Percentiles rank a stretch among this genome's conserved stretches.
Conservation (phyloP, 129 eudicot species). For the Helichrysum umbraculigerum region DNA sequence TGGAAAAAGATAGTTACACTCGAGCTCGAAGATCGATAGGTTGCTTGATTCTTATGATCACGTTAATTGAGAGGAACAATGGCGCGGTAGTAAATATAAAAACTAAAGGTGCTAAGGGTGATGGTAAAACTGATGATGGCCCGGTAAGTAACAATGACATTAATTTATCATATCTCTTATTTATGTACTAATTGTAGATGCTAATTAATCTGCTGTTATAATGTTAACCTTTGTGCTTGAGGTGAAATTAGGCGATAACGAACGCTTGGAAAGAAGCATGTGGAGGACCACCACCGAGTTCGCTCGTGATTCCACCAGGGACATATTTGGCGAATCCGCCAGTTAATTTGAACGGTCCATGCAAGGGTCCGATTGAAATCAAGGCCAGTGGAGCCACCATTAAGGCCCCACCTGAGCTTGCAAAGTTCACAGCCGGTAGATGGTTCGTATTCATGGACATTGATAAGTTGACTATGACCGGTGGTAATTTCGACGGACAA, state of each 20-base stretch:
- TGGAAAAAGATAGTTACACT: conserved; percentile 11
- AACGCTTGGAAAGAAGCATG: conserved; percentile 38
- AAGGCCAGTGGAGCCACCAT: conserved; percentile 37
- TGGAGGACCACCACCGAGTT: conserved; percentile 26
- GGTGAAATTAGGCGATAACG: conserved; percentile 22
- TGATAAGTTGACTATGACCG: conserved; percentile 30
- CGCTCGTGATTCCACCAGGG: conserved; percentile 32
- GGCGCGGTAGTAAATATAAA: conserved; percentile 30
- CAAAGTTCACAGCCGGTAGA: conserved; percentile 10
- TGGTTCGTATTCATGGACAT: conserved; percentile 43
- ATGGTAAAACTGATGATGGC: conserved; percentile 43
- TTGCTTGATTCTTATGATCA: conserved; percentile 14
- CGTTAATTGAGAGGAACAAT: conserved; percentile 10
- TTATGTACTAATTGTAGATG: too few species aligned
- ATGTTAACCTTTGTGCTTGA: not conserved
- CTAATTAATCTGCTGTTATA: not conserved
- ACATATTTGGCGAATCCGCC: conserved; percentile 27
- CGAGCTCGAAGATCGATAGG: conserved; percentile 1
- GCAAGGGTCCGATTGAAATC: conserved; percentile 34
- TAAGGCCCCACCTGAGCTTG: conserved; percentile 39
- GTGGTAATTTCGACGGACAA: conserved; percentile 58
- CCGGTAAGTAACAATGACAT: conserved; percentile 20
- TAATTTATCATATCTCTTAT: not conserved
- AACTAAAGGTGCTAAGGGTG: conserved; percentile 47
- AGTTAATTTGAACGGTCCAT: conserved; percentile 23